These are phyloP conservation scores for Gentiana macrophylla DNA, from an alignment of 257 asterid species.

Conservation along the genomic window DNA sequence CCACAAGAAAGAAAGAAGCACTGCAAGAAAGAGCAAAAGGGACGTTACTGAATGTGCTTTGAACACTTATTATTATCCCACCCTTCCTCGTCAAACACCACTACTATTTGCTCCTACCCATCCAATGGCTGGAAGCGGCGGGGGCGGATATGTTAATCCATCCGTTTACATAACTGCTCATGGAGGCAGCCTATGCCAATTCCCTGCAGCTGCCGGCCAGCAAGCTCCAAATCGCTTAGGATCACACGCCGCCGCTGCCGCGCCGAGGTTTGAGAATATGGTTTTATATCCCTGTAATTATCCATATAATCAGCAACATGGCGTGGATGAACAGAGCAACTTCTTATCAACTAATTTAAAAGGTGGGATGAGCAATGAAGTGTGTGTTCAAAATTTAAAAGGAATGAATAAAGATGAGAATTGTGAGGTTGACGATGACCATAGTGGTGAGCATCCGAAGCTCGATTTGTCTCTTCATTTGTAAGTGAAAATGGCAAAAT, in stretches of 20 bases:
- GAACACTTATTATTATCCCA: slow-evolving; percentile 14
- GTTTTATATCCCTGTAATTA: slow-evolving; percentile 29
- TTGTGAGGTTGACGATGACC: slow-evolving; percentile 13
- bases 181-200: slow-evolving; percentile 36
- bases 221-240: slow-evolving; percentile 12
- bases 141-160: slow-evolving; percentile 35
- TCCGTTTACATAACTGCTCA: slow-evolving; percentile 42
- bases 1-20: slow-evolving; percentile 80
- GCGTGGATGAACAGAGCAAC: slow-evolving; percentile 25
- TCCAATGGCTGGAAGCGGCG: slow-evolving; percentile 14
- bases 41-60: slow-evolving; percentile 8
- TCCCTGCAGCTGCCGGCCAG: slow-evolving; percentile 6
- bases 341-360: slow-evolving; percentile 27
- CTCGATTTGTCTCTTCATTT: slow-evolving; percentile 83
- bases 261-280: slow-evolving; percentile 32
- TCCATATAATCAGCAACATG: background rate
- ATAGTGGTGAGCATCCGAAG: slow-evolving; percentile 31
- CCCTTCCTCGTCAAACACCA: slow-evolving; percentile 18
- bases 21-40: slow-evolving; percentile 58
- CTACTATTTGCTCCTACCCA: slow-evolving; percentile 41
- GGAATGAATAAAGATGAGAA: background rate
- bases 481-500: slow-evolving; percentile 13
- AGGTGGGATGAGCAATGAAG: slow-evolving; percentile 18
- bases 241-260: slow-evolving; percentile 12
- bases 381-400: slow-evolving; percentile 1